phyloP scores from a whole-genome alignment of 208 protist genomes.

The Acanthamoeba royreba region DNA sequence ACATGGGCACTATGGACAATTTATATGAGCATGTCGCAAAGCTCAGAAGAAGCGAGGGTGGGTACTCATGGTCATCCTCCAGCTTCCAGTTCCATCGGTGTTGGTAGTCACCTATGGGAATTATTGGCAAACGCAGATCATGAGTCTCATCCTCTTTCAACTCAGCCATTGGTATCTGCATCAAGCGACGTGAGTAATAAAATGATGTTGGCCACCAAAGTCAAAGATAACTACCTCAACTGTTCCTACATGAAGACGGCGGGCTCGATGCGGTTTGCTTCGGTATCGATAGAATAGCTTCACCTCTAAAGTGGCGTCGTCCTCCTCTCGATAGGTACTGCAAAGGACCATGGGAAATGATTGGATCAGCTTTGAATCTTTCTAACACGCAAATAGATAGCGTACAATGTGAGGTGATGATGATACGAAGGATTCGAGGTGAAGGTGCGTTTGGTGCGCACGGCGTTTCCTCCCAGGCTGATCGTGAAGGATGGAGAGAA shows the following conservation, averaged over 20 bases:
- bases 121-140: neutral
- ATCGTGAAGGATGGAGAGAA: neutral
- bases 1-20: neutral
- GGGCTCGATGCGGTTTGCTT: neutral
- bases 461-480: neutral
- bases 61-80: neutral
- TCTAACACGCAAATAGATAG: neutral
- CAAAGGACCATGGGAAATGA: neutral
- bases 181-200: neutral
- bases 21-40: no score
- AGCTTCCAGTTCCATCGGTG: neutral
- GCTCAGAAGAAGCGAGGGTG: no score
- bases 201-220: neutral
- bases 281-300: neutral
- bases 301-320: neutral
- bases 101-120: neutral
- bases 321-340: neutral
- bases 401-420: neutral
- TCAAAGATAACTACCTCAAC: neutral
- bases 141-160: neutral
- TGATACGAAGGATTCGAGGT: neutral
- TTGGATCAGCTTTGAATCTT: neutral
- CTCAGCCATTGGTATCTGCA: neutral
- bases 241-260: neutral
- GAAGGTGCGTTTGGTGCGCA: neutral